A percentile compares a stretch with the other conserved stretches of the same genome.
phyloP scores from a whole-genome alignment of 1,139 yeast species.

The Debaryomyces udenii region DNA sequence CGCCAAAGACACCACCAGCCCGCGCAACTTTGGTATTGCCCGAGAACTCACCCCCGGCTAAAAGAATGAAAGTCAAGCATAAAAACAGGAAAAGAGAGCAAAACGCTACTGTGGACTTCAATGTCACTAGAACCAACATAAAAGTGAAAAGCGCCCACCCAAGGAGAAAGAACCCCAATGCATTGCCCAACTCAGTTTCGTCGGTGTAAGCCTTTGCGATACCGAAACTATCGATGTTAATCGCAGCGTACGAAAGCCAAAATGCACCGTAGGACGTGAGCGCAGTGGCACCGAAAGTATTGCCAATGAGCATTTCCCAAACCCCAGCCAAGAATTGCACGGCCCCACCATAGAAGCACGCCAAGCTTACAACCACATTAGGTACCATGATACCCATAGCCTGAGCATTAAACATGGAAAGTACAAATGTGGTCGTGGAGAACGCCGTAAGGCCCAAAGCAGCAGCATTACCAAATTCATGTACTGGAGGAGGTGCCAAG shows the following conservation, averaged over 20 bases:
- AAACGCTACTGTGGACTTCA: slow-evolving; percentile 49
- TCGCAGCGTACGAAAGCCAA: slow-evolving; percentile 46
- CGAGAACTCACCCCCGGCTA: slow-evolving; percentile 46
- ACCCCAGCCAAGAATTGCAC: slow-evolving; percentile 53
- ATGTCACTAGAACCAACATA: slow-evolving; percentile 39
- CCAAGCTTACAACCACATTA: slow-evolving; percentile 46
- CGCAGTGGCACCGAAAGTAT: slow-evolving; percentile 47
- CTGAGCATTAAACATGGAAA: slow-evolving; percentile 44
- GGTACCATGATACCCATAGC: slow-evolving; percentile 44
- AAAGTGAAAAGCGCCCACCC: slow-evolving; percentile 52
- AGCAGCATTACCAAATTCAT: slow-evolving; percentile 57
- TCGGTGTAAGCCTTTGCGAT: slow-evolving; percentile 59
- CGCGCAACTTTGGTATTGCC: slow-evolving; percentile 32
- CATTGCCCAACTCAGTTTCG: slow-evolving; percentile 32
- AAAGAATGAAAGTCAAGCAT: slow-evolving; percentile 42
- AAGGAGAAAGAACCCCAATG: slow-evolving; percentile 44
- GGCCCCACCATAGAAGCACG: slow-evolving; percentile 49
- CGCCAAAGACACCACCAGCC: slow-evolving; percentile 50
- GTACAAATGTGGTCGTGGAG: slow-evolving; percentile 51
- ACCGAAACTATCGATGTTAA: slow-evolving; percentile 44
- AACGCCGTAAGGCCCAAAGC: slow-evolving; percentile 64
- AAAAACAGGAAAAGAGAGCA: slow-evolving; percentile 38
- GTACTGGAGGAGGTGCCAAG: slow-evolving; percentile 36
- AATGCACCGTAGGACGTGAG: slow-evolving; percentile 47
- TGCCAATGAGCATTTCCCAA: slow-evolving; percentile 50